Base-by-base conservation (phyloP, 192 early-diverging fungal species). In the Mortierella claussenii region DNA sequence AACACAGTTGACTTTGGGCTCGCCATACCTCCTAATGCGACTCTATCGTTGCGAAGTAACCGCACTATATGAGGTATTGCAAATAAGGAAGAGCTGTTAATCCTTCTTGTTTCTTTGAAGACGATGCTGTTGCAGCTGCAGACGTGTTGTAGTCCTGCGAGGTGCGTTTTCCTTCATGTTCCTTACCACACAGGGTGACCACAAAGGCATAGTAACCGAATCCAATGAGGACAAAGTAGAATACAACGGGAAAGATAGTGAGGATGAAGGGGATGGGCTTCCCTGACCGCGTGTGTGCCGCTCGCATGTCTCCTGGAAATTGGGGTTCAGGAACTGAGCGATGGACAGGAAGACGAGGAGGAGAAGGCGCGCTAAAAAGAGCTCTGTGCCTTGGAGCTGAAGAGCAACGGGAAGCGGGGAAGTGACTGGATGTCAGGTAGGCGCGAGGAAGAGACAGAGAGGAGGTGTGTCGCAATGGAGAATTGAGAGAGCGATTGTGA, bases 181-280 rank as follows among this genome's bases (percentile, higher is more conserved):
- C 23, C 6, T 2, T 74, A 75, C 71, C 71, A 33, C 71, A 65
- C 7, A 66, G 48, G 6, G 63, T 60, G 24, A 65, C 42, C 10
- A 75, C 71, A 20, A 59, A 66, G 34, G 54, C 56, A 36, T 75
- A 75, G 44, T 75, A 75, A 4, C 71, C 71, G 13, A 60, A 9
- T 44, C 56, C 71, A 31, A 75, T 66, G 18, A 75, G 71, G 9
- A 47, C 28, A 32, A 75, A 26, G 47, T 51, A 75, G 17, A 75
- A 75, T 26, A 60, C 10, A n/a, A 65, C 63, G 3, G 71, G 71
- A 21, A 75, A 47, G 31, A 65, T 26, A 8, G 63, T 42, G 26
- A 75, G 2, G 15, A 60, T 17, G 20, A 60, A 60, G n/a, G 63
- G 63, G 24, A 75, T 26, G 4, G 71, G 62, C 26, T 66, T 75